These are phyloP conservation scores for Lactuca saligna DNA, from an alignment of 129 eudicot species.

Conservation along the genomic window DNA sequence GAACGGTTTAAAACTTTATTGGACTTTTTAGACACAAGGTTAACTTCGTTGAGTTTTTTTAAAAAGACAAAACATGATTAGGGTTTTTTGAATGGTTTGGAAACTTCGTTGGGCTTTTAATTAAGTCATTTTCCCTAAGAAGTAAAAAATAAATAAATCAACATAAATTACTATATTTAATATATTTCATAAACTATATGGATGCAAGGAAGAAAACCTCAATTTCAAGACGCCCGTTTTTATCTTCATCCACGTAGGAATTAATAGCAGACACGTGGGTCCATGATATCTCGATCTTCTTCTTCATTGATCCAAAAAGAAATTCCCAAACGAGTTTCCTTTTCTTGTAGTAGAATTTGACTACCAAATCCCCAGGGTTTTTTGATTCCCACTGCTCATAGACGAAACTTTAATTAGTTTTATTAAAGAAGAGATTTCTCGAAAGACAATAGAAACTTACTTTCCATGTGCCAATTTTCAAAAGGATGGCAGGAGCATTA, in stretches of 20 bases:
- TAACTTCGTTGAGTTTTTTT: too few relatives aligned
- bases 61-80: too few relatives aligned
- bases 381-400: constrained; percentile 35
- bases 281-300: constrained; percentile 67
- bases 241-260: constrained; percentile 16
- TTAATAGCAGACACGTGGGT: constrained; percentile 44
- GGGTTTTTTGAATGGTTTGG: too few relatives aligned
- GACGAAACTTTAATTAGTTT: neutral
- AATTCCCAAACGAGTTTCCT: constrained; percentile 72
- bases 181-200: neutral
- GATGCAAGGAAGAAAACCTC: constrained; percentile 40
- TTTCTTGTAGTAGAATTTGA: constrained; percentile 52
- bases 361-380: constrained; percentile 50
- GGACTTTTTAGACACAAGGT: too few relatives aligned
- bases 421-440: neutral
- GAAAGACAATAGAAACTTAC: neutral
- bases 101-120: too few relatives aligned
- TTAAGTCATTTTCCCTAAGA: too few relatives aligned
- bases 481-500: neutral
- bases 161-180: neutral
- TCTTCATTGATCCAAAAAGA: constrained; percentile 54
- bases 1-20: too few relatives aligned
- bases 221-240: constrained; percentile 36
- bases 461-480: constrained; percentile 8
- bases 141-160: too few relatives aligned